Conservation (phyloP, 176 grass and related monocot species). For the Pontederia crassipes region DNA sequence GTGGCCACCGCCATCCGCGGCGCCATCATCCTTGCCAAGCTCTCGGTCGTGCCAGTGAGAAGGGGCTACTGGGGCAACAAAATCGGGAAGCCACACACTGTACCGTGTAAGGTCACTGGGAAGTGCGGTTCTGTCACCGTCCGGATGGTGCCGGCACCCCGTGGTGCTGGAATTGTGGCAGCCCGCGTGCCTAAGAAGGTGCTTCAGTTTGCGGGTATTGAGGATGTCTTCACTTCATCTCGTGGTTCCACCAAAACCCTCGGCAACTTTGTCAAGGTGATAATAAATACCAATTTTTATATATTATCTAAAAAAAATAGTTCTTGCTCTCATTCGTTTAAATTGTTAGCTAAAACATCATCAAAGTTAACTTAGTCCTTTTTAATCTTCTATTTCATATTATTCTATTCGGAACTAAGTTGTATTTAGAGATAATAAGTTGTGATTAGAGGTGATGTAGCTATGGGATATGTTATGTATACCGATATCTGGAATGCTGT, state of each 20-base stretch:
- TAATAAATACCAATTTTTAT: background rate
- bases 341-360: background rate
- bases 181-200: slow-evolving; percentile 22
- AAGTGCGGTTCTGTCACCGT: slow-evolving; percentile 19
- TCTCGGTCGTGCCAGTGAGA: slow-evolving; percentile 12
- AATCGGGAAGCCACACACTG: slow-evolving; percentile 17
- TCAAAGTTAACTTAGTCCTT: too few species aligned
- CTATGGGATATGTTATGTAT: too few species aligned
- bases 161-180: slow-evolving; percentile 15
- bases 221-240: slow-evolving; percentile 18
- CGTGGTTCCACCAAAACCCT: slow-evolving; percentile 21
- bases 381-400: too few species aligned
- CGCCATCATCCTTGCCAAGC: slow-evolving; percentile 14
- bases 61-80: slow-evolving; percentile 23
- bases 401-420: too few species aligned
- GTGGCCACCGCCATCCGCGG: slow-evolving; percentile 18
- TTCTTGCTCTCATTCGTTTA: background rate
- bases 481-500: too few species aligned
- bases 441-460: too few species aligned
- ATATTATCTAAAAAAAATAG: background rate
- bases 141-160: slow-evolving; percentile 12
- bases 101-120: slow-evolving; percentile 17
- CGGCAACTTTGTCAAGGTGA: slow-evolving; percentile 18
- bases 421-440: too few species aligned
- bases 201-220: slow-evolving; percentile 14